Evolutionary conservation across 257 asterid genomes (phyloP).

Genomic region (Orobanche coerulescens): DNA sequence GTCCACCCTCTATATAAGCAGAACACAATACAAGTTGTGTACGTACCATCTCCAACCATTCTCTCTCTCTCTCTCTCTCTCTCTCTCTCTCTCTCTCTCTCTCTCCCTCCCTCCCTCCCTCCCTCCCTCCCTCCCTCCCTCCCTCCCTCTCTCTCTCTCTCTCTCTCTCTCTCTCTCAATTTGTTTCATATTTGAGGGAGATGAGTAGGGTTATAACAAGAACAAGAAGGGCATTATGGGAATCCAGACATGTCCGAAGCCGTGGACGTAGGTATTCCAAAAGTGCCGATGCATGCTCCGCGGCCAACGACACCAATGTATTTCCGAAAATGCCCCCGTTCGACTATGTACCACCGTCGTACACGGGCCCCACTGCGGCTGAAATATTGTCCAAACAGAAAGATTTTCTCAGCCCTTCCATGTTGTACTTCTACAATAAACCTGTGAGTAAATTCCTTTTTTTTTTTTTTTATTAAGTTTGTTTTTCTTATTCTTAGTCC

Average conservation of each 20-base stretch:
- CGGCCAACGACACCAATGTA: not conserved
- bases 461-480: no score
- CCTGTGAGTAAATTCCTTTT: conserved; percentile 41
- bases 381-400: conserved; percentile 48
- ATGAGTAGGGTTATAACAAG: conserved; percentile 35
- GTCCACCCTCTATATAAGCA: no score
- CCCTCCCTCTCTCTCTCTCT: no score
- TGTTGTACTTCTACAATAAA: conserved; percentile 43
- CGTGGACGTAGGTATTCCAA: conserved; percentile 28
- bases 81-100: no score
- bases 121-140: no score
- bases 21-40: no score
- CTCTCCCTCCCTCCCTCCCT: no score
- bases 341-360: conserved; percentile 48
- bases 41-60: no score
- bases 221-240: conserved; percentile 33
- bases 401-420: conserved; percentile 70
- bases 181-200: not conserved
- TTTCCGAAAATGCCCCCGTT: conserved; percentile 46
- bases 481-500: no score
- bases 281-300: conserved; percentile 29
- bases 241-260: conserved; percentile 19
- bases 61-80: no score
- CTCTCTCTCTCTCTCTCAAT: not conserved
- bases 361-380: conserved; percentile 45